Evolutionary conservation across 2,329 filamentous ascomycete species (phyloP), one percentile per base, ranked within the genome.

Genomic region (Coniochaeta sp.): DNA sequence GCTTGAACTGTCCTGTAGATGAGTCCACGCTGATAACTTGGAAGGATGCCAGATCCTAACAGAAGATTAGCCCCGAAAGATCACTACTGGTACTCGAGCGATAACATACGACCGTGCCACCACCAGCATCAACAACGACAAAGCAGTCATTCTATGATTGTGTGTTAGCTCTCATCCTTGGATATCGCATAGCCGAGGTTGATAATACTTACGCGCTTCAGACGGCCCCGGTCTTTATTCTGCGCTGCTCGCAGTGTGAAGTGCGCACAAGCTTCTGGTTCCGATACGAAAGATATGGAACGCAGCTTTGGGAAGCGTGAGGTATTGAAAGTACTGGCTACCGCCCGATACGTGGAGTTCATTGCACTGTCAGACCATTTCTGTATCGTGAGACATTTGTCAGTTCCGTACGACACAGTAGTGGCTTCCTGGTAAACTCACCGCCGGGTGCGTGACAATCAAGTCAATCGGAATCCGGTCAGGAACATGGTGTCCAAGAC

Each of bases 61-160:
- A 38, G 12, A n/a, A 44, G 5, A 54, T 31, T 43, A 58, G 57
- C 26, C 8, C 24, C 43, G 19, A 5, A 12, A n/a, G 34, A n/a
- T 16, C 33, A 4, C 17, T 55, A 1, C 16, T 12, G 44, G n/a
- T 16, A 28, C 34, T 34, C 9, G 26, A 9, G 6, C 28, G 64
- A 58, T 11, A 57, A 64, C 63, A 7, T 68, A 40, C 38, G 5
- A 40, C 67, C 16, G 67, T 69, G 9, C 67, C 67, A 50, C 67
- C 67, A 19, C 67, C 67, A 1, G 67, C 67, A 34, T 69, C 67
- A 6, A 68, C 66, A 7, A 69, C 67, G 40, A 69, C 64, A 38
- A 68, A 68, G 58, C 66, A 67, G 52, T 68, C 67, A 11, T 66
- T 47, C 38, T 40, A 40, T 40, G 38, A 6, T 9, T 17, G n/a